Conservation (phyloP, 73 alveolate species). For the Durusdinium trenchii region DNA sequence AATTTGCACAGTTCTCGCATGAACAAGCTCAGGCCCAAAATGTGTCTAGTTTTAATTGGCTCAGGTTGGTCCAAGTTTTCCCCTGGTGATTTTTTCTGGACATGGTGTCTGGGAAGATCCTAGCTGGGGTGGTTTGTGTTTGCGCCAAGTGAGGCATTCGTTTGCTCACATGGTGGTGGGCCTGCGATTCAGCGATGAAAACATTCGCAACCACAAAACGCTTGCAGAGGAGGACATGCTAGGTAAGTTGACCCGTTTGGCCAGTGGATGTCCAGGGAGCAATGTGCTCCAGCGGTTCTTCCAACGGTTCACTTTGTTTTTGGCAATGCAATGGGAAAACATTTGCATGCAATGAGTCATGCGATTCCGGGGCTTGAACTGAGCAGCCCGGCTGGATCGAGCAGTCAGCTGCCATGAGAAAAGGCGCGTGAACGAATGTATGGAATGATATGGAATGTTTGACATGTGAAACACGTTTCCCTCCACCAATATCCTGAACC, state of each 20-base stretch:
- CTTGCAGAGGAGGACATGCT: neutral
- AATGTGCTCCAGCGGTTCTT: neutral
- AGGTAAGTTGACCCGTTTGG: neutral
- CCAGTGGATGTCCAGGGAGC: neutral
- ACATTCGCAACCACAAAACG: neutral
- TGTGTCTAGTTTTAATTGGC: neutral
- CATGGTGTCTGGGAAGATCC: neutral
- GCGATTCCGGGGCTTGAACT: neutral
- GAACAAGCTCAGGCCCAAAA: constrained; percentile 17
- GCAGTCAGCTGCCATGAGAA: neutral
- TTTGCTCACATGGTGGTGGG: neutral
- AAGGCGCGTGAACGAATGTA: neutral
- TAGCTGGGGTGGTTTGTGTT: neutral
- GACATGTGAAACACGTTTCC: too few species aligned
- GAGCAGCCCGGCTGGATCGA: neutral
- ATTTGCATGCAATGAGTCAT: neutral
- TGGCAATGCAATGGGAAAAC: constrained; percentile 2
- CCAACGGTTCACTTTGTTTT: neutral
- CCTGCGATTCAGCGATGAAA: neutral
- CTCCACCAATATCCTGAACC: neutral
- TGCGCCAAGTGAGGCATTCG: neutral
- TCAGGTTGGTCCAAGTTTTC: neutral
- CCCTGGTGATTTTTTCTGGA: neutral
- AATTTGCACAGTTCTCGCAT: neutral
- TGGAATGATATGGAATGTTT: neutral